A percentile compares a stretch with the other conserved stretches of the same genome.
Conservation (phyloP, 306 rosid species). For the Psophocarpus tetragonolobus region DNA sequence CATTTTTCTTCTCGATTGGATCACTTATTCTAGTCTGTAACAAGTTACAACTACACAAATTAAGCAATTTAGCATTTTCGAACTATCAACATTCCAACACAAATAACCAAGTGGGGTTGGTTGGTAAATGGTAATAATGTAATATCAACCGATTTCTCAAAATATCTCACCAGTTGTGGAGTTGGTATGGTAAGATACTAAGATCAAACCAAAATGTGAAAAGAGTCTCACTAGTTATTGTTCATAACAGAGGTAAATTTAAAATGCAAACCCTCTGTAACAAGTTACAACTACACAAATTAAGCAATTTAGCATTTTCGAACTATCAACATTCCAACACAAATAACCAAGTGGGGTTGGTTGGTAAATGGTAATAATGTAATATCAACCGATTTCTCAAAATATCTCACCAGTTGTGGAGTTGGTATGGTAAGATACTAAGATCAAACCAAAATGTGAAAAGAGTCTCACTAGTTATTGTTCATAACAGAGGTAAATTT, state of each 20-base stretch:
- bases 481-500: not conserved
- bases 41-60: not conserved
- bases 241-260: too few relatives aligned
- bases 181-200: conserved; percentile 5
- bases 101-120: not conserved
- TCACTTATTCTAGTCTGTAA: not conserved
- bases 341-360: not conserved
- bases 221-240: not conserved
- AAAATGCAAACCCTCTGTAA: too few relatives aligned
- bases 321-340: not conserved
- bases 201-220: not conserved
- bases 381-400: not conserved
- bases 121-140: not conserved
- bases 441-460: not conserved
- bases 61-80: not conserved
- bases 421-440: conserved; percentile 6
- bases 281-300: not conserved
- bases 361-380: not conserved
- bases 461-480: not conserved
- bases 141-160: not conserved
- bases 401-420: not conserved
- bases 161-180: not conserved
- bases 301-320: not conserved
- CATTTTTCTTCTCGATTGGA: conserved; percentile 12
- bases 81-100: not conserved